Base-by-base conservation (phyloP, 805 yeast genomes). In the Lipomyces orientalis region DNA sequence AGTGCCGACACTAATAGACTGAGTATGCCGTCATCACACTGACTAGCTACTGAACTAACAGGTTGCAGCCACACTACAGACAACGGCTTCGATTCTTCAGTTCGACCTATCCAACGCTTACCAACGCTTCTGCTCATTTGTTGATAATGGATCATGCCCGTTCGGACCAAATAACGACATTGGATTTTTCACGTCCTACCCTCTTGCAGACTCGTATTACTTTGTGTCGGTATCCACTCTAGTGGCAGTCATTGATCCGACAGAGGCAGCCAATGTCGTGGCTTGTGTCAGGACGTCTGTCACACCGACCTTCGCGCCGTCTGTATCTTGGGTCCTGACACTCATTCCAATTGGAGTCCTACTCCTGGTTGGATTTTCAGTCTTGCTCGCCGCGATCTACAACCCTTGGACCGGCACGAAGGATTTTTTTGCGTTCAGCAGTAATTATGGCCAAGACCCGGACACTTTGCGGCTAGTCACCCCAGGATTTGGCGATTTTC, bases 351-450 rank as follows among this genome's bases (percentile, higher is more conserved):
- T 83, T 1, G 77, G 79, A 2, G 75, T 88, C 5, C 55, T 69
- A 29, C 12, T 61, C 1, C 49, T 70, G 9, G 60, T 85, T 49
- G 69, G 74, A 25, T 37, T 77, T 1, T 73, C 79, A 22, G 78
- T 79, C 64, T 68, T 79, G 49, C 74, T 83, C 66, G 78, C 81
- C 31, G 73, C 75, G 49, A 78, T 81, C 7, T 77, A 82, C 60
- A 84, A 90, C 51, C 88, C 90, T 0, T 85, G 78, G 91, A 87
- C 77, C 78, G 90, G 37, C 74, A 83, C 58, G 81, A 85, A 70
- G 84, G 87, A 43, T 83, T 85, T 73, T 73, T 87, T 64, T 79
- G 81, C 73, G 73, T 80, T 65, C 88, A 88, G 33, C 81, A 65
- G 90, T 6, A 84, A 88, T 35, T 86, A 86, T 58, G 87, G 90